Base-by-base conservation (phyloP, 768 basidiomycete species). In the Clitopilus hobsonii region DNA sequence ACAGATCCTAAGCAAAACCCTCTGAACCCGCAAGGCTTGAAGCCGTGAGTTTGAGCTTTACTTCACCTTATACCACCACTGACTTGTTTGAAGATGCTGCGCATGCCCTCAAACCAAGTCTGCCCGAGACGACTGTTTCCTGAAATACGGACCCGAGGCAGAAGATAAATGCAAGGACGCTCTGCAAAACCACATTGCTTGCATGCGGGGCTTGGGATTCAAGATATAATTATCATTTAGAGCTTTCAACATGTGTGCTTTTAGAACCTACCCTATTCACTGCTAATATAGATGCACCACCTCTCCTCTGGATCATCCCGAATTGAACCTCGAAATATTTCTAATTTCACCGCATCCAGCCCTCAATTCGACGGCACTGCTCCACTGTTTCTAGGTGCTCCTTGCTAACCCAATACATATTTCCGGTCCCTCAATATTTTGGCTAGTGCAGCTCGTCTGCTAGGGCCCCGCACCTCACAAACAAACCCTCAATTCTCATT, bases 31-130 rank as follows among this genome's bases (percentile, higher is more conserved):
- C 65, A 94, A 63, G 94, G 94, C n/a, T 72, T 97, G 52, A 99
- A 98, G 69, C 90, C 96, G 96, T 97, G 68, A 56, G 92, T 75
- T 13, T 14, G 7, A 20, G 20, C 51, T 28, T 28, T 49, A 24
- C 18, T 7, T 49, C 26, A 25, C 23, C 23, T 54, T 2, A 5
- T 45, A 45, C 41, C n/a, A 18, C 22, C n/a, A 53, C 14, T 11
- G 29, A 10, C 8, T 54, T 53, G 36, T 11, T 51, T 30, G 6
- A 58, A 98, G 96, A 63, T 98, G 96, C 63, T 98, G 96, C 65
- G 96, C 95, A 38, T 98, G 96, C 66, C 94, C 94, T 1, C 80
- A 93, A 62, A 96, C 94, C 2, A 98, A 98, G 69, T 82, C 87
- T 1, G 80, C 79, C n/a, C 82, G 97, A 10, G 97, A 99, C 69